Base-by-base conservation (phyloP, 257 asterid species). In the Fraxinus excelsior region DNA sequence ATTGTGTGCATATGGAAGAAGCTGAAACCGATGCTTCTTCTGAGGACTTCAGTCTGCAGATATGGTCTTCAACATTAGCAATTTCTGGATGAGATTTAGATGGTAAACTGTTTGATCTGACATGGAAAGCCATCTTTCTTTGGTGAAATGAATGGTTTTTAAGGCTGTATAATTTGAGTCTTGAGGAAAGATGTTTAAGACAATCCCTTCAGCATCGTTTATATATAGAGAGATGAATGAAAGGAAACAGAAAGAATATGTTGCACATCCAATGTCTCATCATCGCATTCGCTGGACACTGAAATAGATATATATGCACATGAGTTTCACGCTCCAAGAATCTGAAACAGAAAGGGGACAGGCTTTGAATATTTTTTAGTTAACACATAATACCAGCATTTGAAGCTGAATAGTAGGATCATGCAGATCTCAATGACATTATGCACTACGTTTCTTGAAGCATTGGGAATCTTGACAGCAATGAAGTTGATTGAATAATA, bases 71-170 rank as follows among this genome's bases (percentile, higher is more conserved):
- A 53, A 74, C 74, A 11, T 31, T 76, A 1, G 40, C 56, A 56
- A 76, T 31, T 44, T 74, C 70, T 21, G 88, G 88, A 70, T 82
- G 81, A 73, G 85, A 79, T 71, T 76, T 65, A 3, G 82, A 69
- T 5, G 87, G 87, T 51, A 83, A 80, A 65, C 86, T 85, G 65
- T 69, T 78, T 38, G 87, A 79, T 60, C 87, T 76, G 67, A 66
- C 19, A 67, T 83, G 87, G 75, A 25, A 37, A 53, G 75, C 78
- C 85, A 81, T 84, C 29, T 73, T 79, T 70, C 12, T 42, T 75
- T n/a, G 49, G 44, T 49, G 62, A 49, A 74, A 62, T 2, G 62
- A 38, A 25, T 23, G 60, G 9, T 53, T 8, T 70, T 26, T 9
- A 70, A 77, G 75, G 13, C n/a, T 78, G 62, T 18, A 8, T 21